These are phyloP conservation scores for Physaria fendleri DNA, from an alignment of 345 rosid species.

Conservation along the genomic window DNA sequence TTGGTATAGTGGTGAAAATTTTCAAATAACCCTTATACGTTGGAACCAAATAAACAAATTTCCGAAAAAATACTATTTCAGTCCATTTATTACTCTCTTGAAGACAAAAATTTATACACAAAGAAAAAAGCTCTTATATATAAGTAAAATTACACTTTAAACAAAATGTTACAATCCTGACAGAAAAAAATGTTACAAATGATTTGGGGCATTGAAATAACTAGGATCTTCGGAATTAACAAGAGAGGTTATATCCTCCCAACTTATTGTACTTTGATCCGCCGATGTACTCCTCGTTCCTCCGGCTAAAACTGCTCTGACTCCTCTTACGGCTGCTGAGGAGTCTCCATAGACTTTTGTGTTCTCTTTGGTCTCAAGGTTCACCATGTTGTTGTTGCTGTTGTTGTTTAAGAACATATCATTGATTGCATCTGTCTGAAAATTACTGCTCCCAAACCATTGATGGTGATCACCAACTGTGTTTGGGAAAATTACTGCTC, in stretches of 20 bases:
- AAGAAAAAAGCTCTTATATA: slow-evolving; percentile 6
- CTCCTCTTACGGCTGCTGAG: too few relatives aligned
- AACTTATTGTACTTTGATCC: slow-evolving; percentile 45
- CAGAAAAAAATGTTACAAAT: slow-evolving; percentile 27
- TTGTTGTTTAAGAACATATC: slow-evolving; percentile 21
- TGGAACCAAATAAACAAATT: slow-evolving; percentile 26
- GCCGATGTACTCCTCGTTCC: slow-evolving; percentile 40
- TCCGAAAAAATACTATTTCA: slow-evolving; percentile 27
- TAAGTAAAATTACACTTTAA: slow-evolving; percentile 16
- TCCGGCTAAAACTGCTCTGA: slow-evolving; percentile 20
- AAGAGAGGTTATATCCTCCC: slow-evolving; percentile 48
- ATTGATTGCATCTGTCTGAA: slow-evolving; percentile 27
- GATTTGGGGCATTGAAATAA: slow-evolving; percentile 34
- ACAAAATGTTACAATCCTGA: too few relatives aligned
- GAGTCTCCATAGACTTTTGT: slow-evolving; percentile 17
- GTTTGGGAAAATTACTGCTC: too few relatives aligned
- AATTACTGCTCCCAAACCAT: slow-evolving; percentile 29
- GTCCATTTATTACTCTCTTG: not conserved
- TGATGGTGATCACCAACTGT: slow-evolving; percentile 22
- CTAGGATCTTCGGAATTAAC: slow-evolving; percentile 41
- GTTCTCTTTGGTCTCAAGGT: slow-evolving; percentile 23
- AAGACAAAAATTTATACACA: slow-evolving; percentile 20
- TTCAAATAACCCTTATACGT: too few relatives aligned
- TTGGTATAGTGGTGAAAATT: too few relatives aligned
- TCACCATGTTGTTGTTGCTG: slow-evolving; percentile 9